Evolutionary conservation across 345 rosid species (phyloP).

Genomic region (Jatropha curcas): DNA sequence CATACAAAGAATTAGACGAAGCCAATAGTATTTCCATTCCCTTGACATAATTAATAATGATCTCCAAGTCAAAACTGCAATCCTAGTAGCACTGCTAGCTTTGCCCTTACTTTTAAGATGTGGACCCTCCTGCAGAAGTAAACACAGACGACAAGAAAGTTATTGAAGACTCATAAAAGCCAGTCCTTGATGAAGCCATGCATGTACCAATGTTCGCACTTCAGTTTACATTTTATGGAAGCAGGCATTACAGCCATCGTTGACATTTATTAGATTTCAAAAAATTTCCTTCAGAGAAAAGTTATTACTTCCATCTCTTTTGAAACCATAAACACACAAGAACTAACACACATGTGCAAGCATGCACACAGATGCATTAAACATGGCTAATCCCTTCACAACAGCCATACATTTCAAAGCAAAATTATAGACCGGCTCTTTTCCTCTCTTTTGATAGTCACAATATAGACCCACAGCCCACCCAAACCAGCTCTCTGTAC

Average conservation of each 20-base stretch:
- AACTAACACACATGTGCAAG: not conserved
- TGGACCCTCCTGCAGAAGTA: conserved; percentile 75
- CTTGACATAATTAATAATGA: conserved; percentile 92
- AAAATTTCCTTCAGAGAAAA: not conserved
- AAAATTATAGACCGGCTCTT: not conserved
- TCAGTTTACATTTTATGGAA: not conserved
- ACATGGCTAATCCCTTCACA: not conserved
- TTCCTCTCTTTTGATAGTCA: not conserved
- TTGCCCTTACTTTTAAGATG: conserved; percentile 88
- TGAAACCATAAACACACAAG: not conserved
- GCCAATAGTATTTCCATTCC: conserved; percentile 99
- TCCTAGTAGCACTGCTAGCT: conserved; percentile 69
- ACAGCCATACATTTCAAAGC: not conserved
- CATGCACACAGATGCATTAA: not conserved
- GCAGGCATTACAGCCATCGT: not conserved
- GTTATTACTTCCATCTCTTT: not conserved
- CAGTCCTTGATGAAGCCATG: not conserved
- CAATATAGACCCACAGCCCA: not conserved
- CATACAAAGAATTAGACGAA: conserved; percentile 84
- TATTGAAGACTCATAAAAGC: conserved; percentile 2
- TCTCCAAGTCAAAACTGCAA: conserved; percentile 97
- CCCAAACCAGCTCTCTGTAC: not conserved
- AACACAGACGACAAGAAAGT: conserved; percentile 15
- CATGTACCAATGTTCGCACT: not conserved
- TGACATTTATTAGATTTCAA: not conserved